Base-by-base conservation (phyloP, 2,329 filamentous ascomycete genomes). In the Colletotrichum karsti region DNA sequence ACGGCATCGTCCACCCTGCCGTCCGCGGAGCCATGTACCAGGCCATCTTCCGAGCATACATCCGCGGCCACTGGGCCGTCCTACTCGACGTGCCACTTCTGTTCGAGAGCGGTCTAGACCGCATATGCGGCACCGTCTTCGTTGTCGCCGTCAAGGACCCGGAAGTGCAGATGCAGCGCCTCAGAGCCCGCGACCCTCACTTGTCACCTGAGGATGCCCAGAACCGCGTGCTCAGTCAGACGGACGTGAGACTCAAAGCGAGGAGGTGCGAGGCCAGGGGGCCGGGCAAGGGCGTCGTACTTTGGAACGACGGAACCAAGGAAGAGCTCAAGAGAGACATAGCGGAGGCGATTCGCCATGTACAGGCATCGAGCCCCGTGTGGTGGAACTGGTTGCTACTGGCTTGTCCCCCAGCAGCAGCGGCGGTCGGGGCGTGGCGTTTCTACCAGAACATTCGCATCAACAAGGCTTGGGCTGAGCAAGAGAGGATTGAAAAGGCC, bases 1-100 rank as follows among this genome's bases (percentile, higher is more conserved):
- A 98, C 77, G 84, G 88, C 54, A 98, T 99, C 72, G 93, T 98
- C 56, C 96, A 99, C 78, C 96, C 96, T 0, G 94, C 93, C 0
- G 95, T 99, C 44, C 87, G 95, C 42, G 86, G 83, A 76, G 94
- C 93, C 78, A 95, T 98, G 87, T 93, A 94, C 79, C 89, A 86
- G 74, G 84, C 87, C 53, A 87, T 98, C 63, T 76, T 94, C n/a
- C 83, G 84, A 69, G 89, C 88, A 73, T 98, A 97, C 75, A 62
- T 96, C 13, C 81, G 81, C 1, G 95, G 96, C 0, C 78, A 90
- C 76, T 96, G 95, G 94, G 95, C 94, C 0, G 94, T 97, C 4
- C 92, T 99, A 37, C 85, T 98, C 15, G 96, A 99, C 77, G 91
- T 99, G 8, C 96, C 96, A 57, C 83, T 99, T 60, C 85, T 99